Base-by-base conservation (phyloP, 2,329 filamentous ascomycete genomes). In the Xylaria sp. region DNA sequence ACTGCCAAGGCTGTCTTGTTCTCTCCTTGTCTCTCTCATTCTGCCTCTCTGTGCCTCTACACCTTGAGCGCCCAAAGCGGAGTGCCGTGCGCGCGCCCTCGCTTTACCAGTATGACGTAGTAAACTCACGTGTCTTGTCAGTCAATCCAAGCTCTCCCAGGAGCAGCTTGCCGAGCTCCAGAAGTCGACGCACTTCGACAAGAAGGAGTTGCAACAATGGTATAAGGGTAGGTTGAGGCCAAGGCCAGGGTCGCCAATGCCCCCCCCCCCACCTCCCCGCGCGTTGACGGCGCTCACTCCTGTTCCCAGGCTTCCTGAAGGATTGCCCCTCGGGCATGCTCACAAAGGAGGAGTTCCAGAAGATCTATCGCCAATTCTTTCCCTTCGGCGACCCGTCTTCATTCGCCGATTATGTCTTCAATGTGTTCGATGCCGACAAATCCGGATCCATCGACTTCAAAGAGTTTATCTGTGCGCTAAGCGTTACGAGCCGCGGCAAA, bases 201-300 rank as follows among this genome's bases (percentile, higher is more conserved):
- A 97, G 90, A 98, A 98, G 86, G 96, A 99, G 83, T 83, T 99
- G 79, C 96, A 99, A 81, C 95, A 98, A 90, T 99, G 96, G 96
- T 98, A 99, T 83, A 98, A 98, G 87, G 96, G 96, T 97, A 82
- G 72, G 89, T 55, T 43, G 36, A 34, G 25, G 25, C 18, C 34
- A 7, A 41, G 30, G 25, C 36, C 15, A 30, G 36, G 15, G 39
- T 28, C 18, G 23, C 39, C 56, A 36, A 34, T 10, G 50, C 61
- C 15, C 36, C 13, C 39, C 61, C 15, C 36, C 13, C 39, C 39
- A 45, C 52, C 28, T 20, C 39, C 36, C 18, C 39, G 23, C 55
- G 23, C 39, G 39, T 20, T n/a, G 23, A 32, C 36, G 4, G 53
- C 28, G 68, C 68, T 70, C 60, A 70, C 50, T 45, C 18, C 30